Base-by-base conservation (phyloP, 192 early-diverging fungal species). In the Coemansia sp. region DNA sequence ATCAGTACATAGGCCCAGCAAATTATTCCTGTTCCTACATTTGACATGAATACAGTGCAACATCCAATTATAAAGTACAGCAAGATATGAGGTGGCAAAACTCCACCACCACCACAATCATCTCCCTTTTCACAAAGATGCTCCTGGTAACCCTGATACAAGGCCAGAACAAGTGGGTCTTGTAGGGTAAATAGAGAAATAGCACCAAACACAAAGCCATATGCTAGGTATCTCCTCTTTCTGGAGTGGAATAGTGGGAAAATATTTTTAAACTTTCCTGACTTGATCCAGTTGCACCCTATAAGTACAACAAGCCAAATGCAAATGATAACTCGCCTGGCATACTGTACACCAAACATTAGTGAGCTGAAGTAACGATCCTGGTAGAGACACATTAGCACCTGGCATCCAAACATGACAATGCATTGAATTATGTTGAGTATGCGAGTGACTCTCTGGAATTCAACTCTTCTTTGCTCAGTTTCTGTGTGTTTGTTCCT, bases 71-170 rank as follows among this genome's bases (percentile, higher is more conserved):
- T 50, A 20, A 50, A 12, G 11, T 50, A 50, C 20, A 50, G 8
- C 24, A 50, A 0, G 22, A 27, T 24, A 50, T 24, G 1, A 24
- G 24, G 24, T 24, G 24, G 24, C 24, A 24, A 24, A 24, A 24
- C 24, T 24, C 1, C 24, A 12, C 1, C 10, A 12, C 6, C 4
- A 29, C 10, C 27, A 22, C 49, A 50, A 16, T 22, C 4, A 16
- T 20, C 9, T 4, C 8, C 22, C 10, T 22, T 11, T 24, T 10
- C 22, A 50, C 49, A 50, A 1, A 27, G 49, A 10, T 9, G 2
- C 49, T 50, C 6, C 49, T 50, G 49, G 22, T 56, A 56, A 15
- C 12, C 12, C 30, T 56, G 53, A 34, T 56, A 56, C 53, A 56
- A 56, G 15, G 53, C 53, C 6, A 56, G 15, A 4, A 29, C 11